These are phyloP conservation scores for Scopulariopsis brevicaulis DNA, from an alignment of 2,329 filamentous ascomycete genomes.

Conservation along the genomic window DNA sequence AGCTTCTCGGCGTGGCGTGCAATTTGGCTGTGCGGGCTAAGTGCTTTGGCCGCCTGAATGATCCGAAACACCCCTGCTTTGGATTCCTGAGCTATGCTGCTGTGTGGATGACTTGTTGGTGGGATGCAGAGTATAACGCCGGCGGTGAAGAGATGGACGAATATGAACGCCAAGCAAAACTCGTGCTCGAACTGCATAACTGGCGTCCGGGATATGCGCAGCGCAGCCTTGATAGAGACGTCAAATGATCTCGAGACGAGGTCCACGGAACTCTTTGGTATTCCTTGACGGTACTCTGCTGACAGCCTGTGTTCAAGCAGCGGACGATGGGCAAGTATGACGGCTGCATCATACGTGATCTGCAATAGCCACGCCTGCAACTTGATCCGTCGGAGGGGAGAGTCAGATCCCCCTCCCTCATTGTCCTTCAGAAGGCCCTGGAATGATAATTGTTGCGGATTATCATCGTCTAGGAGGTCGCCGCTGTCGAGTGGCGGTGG, in stretches of 20 bases:
- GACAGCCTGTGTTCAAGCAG: conserved; percentile 12
- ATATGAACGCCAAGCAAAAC: conserved; percentile 9
- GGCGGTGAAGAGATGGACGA: conserved; percentile 11
- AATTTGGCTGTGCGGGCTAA: conserved; percentile 13
- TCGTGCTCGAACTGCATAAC: conserved; percentile 14
- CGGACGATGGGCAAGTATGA: conserved; percentile 13
- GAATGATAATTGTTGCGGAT: neutral
- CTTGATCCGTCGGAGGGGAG: conserved; percentile 4
- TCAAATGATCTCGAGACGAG: conserved; percentile 7
- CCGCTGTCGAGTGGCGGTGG: conserved; percentile 6
- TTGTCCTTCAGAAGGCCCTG: neutral
- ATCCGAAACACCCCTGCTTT: conserved; percentile 17
- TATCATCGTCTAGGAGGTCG: conserved; percentile 1
- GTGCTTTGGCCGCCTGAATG: conserved; percentile 12
- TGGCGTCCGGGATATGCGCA: conserved; percentile 16
- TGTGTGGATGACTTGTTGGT: conserved; percentile 15
- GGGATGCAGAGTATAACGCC: conserved; percentile 16
- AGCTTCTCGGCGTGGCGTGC: conserved; percentile 15
- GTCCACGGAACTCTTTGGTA: conserved; percentile 2
- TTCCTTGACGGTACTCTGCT: conserved; percentile 2
- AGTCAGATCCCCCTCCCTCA: neutral
- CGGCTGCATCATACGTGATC: conserved; percentile 10
- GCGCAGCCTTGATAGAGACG: conserved; percentile 13
- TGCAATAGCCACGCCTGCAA: conserved; percentile 10
- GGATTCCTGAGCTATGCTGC: conserved; percentile 14